A percentile compares a stretch with the other conserved stretches of the same genome.
These are phyloP conservation scores for Chytridium lagenaria DNA, from an alignment of 371 early-diverging fungal genomes.

Conservation along the genomic window DNA sequence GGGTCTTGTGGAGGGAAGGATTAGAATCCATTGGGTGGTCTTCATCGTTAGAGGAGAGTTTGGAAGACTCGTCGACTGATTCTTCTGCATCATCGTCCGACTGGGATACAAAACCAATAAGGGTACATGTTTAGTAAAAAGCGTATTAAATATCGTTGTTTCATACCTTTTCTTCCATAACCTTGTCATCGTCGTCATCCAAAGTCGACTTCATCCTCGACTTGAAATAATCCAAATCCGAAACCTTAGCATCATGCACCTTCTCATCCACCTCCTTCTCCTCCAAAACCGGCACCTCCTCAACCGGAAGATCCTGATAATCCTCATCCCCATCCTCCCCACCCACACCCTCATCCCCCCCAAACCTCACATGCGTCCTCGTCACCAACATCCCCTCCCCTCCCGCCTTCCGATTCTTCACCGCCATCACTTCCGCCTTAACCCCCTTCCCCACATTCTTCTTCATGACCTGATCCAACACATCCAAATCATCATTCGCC, in stretches of 20 bases:
- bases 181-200: constrained; percentile 35
- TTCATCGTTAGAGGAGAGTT: not conserved
- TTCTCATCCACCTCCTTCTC: constrained; percentile 23
- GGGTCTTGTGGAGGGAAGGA: constrained; percentile 9
- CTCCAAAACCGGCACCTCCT: constrained; percentile 27
- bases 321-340: constrained; percentile 36
- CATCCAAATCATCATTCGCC: constrained; percentile 87
- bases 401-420: constrained; percentile 66
- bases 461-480: no score
- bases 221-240: constrained; percentile 74
- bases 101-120: not conserved
- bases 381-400: constrained; percentile 63
- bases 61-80: constrained; percentile 18
- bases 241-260: constrained; percentile 51
- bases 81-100: constrained; percentile 35
- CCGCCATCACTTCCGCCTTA: constrained; percentile 56
- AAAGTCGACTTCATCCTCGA: constrained; percentile 65
- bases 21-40: not conserved
- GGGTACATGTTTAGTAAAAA: no score
- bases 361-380: constrained; percentile 66
- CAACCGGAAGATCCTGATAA: no score
- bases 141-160: constrained; percentile 35
- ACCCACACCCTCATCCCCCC: constrained; percentile 57
- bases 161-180: constrained; percentile 22
- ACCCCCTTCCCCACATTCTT: constrained; percentile 42